These are phyloP conservation scores for Phoma herbarum DNA, from an alignment of 2,329 filamentous ascomycete species.

Conservation along the genomic window DNA sequence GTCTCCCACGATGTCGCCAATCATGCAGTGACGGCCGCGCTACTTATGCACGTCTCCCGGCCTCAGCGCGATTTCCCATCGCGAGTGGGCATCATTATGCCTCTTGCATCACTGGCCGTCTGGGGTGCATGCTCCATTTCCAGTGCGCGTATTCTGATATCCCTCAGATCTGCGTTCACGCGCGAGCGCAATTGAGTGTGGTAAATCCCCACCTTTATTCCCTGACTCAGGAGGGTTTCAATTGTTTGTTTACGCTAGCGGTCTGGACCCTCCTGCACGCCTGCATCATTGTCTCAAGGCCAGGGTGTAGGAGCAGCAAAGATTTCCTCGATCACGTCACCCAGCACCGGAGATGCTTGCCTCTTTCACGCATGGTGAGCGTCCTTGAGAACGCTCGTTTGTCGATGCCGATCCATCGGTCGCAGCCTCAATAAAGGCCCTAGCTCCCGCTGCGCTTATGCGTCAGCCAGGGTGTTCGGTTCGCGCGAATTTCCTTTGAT, in stretches of 20 bases:
- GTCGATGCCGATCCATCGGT: slow-evolving; percentile 14
- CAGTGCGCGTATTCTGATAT: slow-evolving; percentile 8
- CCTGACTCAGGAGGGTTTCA: slow-evolving; percentile 7
- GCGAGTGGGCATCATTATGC: slow-evolving; percentile 23
- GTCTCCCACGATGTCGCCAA: slow-evolving; percentile 20
- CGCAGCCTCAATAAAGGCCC: slow-evolving; percentile 4
- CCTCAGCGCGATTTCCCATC: slow-evolving; percentile 10
- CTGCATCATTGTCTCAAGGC: slow-evolving; percentile 2
- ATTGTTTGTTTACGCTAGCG: slow-evolving; percentile 4
- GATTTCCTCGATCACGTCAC: slow-evolving; percentile 6
- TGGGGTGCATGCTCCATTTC: slow-evolving; percentile 30
- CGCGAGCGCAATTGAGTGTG: slow-evolving; percentile 5
- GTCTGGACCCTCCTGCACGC: slow-evolving; percentile 10
- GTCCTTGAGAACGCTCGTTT: slow-evolving; percentile 9
- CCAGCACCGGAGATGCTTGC: slow-evolving; percentile 16
- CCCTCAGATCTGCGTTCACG: slow-evolving; percentile 24
- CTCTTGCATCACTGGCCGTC: slow-evolving; percentile 23
- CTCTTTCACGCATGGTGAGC: slow-evolving; percentile 10
- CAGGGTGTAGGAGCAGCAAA: slow-evolving; percentile 6
- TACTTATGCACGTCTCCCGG: slow-evolving; percentile 23
- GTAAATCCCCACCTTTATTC: not conserved
- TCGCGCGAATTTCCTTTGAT: slow-evolving; percentile 8
- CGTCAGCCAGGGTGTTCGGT: slow-evolving; percentile 3
- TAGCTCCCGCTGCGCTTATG: slow-evolving; percentile 1
- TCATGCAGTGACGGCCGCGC: slow-evolving; percentile 24